Percentiles rank a stretch among this genome's conserved stretches.
These are phyloP conservation scores for Candida parachauliodes DNA, from an alignment of 805 yeast species.

Conservation along the genomic window DNA sequence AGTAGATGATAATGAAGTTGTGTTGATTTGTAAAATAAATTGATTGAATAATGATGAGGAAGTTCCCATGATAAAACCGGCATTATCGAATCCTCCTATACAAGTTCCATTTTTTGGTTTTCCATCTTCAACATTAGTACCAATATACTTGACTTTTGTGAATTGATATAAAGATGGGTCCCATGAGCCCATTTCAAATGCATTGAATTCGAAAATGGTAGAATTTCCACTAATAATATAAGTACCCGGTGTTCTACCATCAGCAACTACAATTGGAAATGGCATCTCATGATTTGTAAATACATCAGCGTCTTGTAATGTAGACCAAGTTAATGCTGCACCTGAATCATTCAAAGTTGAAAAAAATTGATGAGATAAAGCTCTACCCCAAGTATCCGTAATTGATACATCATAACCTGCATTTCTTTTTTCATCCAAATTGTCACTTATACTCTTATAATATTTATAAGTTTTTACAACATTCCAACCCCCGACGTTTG, in stretches of 20 bases:
- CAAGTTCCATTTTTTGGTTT: slow-evolving; percentile 16
- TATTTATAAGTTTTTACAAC: slow-evolving; percentile 48
- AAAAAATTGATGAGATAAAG: slow-evolving; percentile 31
- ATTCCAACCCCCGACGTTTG: slow-evolving; percentile 62
- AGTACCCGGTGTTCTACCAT: slow-evolving; percentile 65
- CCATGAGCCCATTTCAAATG: slow-evolving; percentile 43
- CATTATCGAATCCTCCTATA: slow-evolving; percentile 31
- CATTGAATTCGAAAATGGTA: slow-evolving; percentile 46
- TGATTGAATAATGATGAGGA: slow-evolving; percentile 37
- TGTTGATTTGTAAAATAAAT: slow-evolving; percentile 20
- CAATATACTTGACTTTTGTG: slow-evolving; percentile 26
- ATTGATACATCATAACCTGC: slow-evolving; percentile 33
- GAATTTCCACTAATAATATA: slow-evolving; percentile 58
- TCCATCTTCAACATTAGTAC: slow-evolving; percentile 23
- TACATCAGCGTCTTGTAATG: slow-evolving; percentile 18
- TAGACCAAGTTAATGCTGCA: slow-evolving; percentile 28
- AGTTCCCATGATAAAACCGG: slow-evolving; percentile 39
- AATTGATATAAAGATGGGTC: slow-evolving; percentile 34
- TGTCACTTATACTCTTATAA: slow-evolving; percentile 35
- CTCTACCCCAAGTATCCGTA: slow-evolving; percentile 41
- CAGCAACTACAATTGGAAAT: slow-evolving; percentile 39
- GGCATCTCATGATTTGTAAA: slow-evolving; percentile 33
- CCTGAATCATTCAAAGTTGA: slow-evolving; percentile 25
- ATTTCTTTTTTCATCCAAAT: slow-evolving; percentile 23
- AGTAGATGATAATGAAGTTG: slow-evolving; percentile 16